Evolutionary conservation across 1,139 yeast genomes (phyloP).

Genomic region (Saccharomyces hybrid): DNA sequence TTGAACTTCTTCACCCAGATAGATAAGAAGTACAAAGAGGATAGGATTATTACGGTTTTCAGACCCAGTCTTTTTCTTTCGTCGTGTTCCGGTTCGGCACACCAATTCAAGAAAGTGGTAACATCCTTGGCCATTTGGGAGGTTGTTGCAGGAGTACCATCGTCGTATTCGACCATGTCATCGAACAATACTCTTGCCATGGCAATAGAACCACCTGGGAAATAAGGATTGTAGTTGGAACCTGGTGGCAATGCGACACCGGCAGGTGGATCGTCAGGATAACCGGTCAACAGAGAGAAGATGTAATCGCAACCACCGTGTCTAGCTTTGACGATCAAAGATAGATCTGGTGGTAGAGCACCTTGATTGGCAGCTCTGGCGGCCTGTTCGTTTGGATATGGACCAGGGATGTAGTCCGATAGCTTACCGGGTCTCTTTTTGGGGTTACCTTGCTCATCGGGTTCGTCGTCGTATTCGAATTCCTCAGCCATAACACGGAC

Average conservation of each 20-base stretch:
- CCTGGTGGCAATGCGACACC: slow-evolving; percentile 93
- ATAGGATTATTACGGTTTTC: slow-evolving; percentile 77
- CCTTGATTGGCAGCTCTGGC: slow-evolving; percentile 99
- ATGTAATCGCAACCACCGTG: slow-evolving; percentile 97
- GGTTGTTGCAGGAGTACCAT: slow-evolving; percentile 97
- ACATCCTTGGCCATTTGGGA: slow-evolving; percentile 99
- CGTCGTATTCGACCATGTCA: slow-evolving; percentile 95
- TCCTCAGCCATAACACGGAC: slow-evolving; percentile 93
- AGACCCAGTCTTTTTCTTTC: slow-evolving; percentile 96
- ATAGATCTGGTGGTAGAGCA: slow-evolving; percentile 97
- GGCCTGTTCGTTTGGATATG: slow-evolving; percentile 96
- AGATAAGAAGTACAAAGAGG: slow-evolving; percentile 73
- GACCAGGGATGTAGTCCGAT: slow-evolving; percentile 91
- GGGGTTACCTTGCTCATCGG: slow-evolving; percentile 98
- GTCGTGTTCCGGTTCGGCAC: slow-evolving; percentile 97
- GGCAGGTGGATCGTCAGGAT: slow-evolving; percentile 98
- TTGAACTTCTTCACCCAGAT: slow-evolving; percentile 97
- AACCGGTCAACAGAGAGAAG: slow-evolving; percentile 91
- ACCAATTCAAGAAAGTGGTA: slow-evolving; percentile 92
- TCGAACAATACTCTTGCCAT: slow-evolving; percentile 98
- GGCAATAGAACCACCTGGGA: slow-evolving; percentile 99
- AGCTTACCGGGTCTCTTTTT: slow-evolving; percentile 97
- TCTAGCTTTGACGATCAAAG: slow-evolving; percentile 96
- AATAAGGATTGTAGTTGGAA: slow-evolving; percentile 96
- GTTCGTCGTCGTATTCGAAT: slow-evolving; percentile 97